These are phyloP conservation scores for Naganishia albida DNA, from an alignment of 1,284 basidiomycete genomes.

Conservation along the genomic window DNA sequence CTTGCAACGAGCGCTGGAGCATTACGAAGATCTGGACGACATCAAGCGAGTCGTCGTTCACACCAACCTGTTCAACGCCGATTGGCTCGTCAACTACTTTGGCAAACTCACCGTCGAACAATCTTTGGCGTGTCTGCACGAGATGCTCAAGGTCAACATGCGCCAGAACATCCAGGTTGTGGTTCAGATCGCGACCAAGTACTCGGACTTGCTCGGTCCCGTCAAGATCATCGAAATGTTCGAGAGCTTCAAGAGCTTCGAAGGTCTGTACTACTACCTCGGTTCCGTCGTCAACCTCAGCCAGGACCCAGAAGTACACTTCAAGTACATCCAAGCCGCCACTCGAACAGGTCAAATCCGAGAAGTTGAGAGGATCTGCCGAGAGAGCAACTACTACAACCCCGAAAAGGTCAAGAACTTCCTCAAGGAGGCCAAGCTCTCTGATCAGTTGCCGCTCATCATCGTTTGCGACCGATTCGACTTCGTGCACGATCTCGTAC, in stretches of 20 bases:
- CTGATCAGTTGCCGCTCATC: constrained; percentile 97
- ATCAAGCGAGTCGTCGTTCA: constrained; percentile 99
- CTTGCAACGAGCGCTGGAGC: constrained; percentile 87
- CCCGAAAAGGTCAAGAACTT: constrained; percentile 99
- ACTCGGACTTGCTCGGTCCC: constrained; percentile 96
- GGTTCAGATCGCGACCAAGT: constrained; percentile 98
- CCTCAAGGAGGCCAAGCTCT: constrained; percentile 96
- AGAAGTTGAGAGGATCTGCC: constrained; percentile 97
- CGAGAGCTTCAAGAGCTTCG: constrained; percentile 96
- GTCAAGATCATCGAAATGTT: constrained; percentile 99
- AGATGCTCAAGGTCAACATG: constrained; percentile 97
- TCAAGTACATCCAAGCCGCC: constrained; percentile 99
- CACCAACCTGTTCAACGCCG: constrained; percentile 79
- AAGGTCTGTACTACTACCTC: constrained; percentile 96
- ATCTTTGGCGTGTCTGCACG: constrained; percentile 91
- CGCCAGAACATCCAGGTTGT: constrained; percentile 97
- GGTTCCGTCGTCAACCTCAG: constrained; percentile 97
- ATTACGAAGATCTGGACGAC: constrained; percentile 95
- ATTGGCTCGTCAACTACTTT: constrained; percentile 98
- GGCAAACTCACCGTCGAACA: constrained; percentile 98
- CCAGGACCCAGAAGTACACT: constrained; percentile 96
- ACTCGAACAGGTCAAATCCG: constrained; percentile 97
- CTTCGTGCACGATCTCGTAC: constrained; percentile 98
- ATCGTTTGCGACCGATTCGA: constrained; percentile 99
- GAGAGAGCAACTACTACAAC: constrained; percentile 97